These are phyloP conservation scores for Ophiostoma sp. DNA, from an alignment of 2,329 filamentous ascomycete species.

Conservation along the genomic window DNA sequence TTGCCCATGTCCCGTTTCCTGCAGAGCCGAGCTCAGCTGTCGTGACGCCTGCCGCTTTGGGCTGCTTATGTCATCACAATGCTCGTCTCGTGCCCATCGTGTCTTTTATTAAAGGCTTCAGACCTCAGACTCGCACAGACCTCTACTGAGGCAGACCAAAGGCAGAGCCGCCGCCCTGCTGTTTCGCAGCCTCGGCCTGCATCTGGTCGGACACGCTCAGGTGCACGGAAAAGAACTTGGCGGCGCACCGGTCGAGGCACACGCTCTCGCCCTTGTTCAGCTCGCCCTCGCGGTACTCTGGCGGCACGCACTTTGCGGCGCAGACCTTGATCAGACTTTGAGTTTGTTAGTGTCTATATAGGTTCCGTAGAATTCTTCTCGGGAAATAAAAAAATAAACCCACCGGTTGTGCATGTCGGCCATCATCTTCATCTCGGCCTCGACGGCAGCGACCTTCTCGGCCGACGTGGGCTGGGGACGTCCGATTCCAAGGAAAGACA, in stretches of 20 bases:
- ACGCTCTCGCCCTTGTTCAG: conserved; percentile 99
- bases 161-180: conserved; percentile 15
- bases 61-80: conserved; percentile 1
- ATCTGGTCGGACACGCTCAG: conserved; percentile 97
- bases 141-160: conserved; percentile 10
- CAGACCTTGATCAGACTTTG: conserved; percentile 78
- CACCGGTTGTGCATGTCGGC: conserved; percentile 98
- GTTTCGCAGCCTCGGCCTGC: conserved; percentile 65
- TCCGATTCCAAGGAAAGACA: conserved; percentile 40
- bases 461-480: conserved; percentile 82
- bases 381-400: too few species aligned
- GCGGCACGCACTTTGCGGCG: conserved; percentile 88
- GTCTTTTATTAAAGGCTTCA: neutral
- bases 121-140: neutral
- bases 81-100: neutral
- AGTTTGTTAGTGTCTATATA: neutral
- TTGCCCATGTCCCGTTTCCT: neutral
- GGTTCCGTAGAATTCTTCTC: too few species aligned
- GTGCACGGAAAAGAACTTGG: conserved; percentile 98
- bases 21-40: neutral
- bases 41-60: neutral
- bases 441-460: conserved; percentile 94
- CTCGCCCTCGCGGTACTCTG: conserved; percentile 88
- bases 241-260: conserved; percentile 93
- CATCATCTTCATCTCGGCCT: conserved; percentile 92